Evolutionary conservation across 2,329 filamentous ascomycete species (phyloP).

Genomic region (Zalaria sp.): DNA sequence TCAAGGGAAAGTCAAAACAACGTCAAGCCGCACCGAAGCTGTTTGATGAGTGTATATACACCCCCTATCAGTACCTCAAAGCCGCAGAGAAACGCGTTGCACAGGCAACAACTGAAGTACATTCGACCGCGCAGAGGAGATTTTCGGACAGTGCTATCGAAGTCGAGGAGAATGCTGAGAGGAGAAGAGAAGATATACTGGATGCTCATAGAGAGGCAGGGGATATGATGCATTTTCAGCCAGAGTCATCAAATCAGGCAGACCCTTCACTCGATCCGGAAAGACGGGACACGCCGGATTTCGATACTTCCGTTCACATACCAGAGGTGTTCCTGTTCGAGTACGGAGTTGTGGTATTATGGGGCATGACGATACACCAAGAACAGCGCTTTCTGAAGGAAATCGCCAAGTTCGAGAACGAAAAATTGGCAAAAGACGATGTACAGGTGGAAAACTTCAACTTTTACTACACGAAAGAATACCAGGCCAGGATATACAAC

Average conservation of each 20-base stretch:
- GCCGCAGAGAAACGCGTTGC: conserved; percentile 13
- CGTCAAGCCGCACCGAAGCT: conserved; percentile 75
- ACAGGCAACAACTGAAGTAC: conserved; percentile 13
- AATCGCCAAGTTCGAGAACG: conserved; percentile 82
- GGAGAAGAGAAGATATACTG: conserved; percentile 21
- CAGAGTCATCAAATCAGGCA: conserved; percentile 8
- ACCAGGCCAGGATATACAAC: conserved; percentile 97
- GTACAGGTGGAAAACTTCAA: conserved; percentile 97
- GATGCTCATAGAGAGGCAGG: conserved; percentile 12
- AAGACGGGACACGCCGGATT: conserved; percentile 43
- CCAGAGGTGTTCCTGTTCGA: conserved; percentile 94
- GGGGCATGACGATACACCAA: conserved; percentile 88
- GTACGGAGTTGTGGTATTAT: conserved; percentile 94
- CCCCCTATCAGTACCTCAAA: conserved; percentile 66
- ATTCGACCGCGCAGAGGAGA: conserved; percentile 40
- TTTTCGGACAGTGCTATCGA: conserved; percentile 63
- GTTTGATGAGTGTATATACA: conserved; percentile 96
- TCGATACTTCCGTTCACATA: conserved; percentile 78
- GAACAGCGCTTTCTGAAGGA: conserved; percentile 88
- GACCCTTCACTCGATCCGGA: conserved; percentile 7
- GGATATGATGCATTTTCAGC: conserved; percentile 3
- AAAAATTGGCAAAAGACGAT: conserved; percentile 77
- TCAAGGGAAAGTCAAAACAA: conserved; percentile 70
- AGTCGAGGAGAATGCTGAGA: conserved; percentile 37
- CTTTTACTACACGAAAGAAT: conserved; percentile 97